Conservation (phyloP, 2,329 filamentous ascomycete species). For the Torrubiellomyces zombiae region DNA sequence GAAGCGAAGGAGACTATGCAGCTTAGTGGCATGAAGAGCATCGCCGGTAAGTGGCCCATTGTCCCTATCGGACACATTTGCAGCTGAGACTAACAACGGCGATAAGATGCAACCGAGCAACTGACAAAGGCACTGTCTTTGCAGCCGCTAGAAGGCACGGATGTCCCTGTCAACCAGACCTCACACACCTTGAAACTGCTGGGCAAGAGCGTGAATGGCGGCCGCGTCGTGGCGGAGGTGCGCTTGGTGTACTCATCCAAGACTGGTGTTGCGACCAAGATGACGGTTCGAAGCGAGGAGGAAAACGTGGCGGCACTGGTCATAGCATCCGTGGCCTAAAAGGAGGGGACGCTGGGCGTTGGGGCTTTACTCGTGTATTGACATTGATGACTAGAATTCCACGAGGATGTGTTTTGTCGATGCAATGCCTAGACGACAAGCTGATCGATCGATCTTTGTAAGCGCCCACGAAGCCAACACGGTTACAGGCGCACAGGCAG, state of each 20-base stretch:
- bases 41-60: constrained; percentile 66
- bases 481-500: too few relatives aligned
- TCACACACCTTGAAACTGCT: constrained; percentile 93
- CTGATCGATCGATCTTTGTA: too few relatives aligned
- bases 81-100: not conserved
- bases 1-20: constrained; percentile 85
- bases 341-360: constrained; percentile 17
- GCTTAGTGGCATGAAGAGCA: constrained; percentile 75
- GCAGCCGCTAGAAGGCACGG: constrained; percentile 86
- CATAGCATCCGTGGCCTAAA: constrained; percentile 66
- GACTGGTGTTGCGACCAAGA: constrained; percentile 89
- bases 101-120: constrained; percentile 87
- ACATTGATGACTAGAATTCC: constrained; percentile 17
- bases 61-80: not conserved
- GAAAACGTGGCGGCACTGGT: constrained; percentile 75
- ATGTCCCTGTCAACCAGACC: constrained; percentile 72
- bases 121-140: constrained; percentile 73
- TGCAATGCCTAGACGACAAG: too few relatives aligned
- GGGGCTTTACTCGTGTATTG: too few relatives aligned
- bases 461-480: too few relatives aligned
- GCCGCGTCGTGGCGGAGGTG: constrained; percentile 71
- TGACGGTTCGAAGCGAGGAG: constrained; percentile 82
- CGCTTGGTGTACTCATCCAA: constrained; percentile 91
- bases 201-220: constrained; percentile 85
- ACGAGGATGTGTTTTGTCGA: too few relatives aligned